Percentiles rank a stretch among this genome's conserved stretches.
phyloP scores from a whole-genome alignment of 1,284 basidiomycete species.

The Leucoagaricus sp. region DNA sequence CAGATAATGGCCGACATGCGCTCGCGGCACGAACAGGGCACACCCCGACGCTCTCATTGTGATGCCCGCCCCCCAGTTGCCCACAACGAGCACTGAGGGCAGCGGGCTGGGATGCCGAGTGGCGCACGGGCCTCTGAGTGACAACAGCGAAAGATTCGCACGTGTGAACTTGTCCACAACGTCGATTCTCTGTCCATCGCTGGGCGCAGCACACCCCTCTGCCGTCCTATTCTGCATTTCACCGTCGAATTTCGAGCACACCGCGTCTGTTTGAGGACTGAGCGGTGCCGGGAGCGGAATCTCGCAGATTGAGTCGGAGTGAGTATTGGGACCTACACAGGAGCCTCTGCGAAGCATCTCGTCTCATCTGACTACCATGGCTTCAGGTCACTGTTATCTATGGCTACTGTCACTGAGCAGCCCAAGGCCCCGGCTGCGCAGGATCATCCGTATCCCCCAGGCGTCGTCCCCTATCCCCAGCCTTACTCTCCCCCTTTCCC shows the following conservation, averaged over 20 bases:
- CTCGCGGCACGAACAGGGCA: background rate
- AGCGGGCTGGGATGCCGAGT: background rate
- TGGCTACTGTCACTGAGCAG: conserved; percentile 14
- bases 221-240: background rate
- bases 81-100: background rate
- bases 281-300: conserved; percentile 40
- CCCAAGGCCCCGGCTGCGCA: conserved; percentile 19
- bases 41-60: background rate
- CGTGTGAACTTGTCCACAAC: conserved; percentile 12
- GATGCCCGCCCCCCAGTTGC: background rate
- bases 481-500: conserved; percentile 44
- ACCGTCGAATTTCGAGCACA: background rate
- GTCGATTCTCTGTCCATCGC: conserved; percentile 1
- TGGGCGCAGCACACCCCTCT: background rate
- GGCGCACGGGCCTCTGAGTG: conserved; percentile 14
- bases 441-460: conserved; percentile 31
- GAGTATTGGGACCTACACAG: conserved; percentile 32
- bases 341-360: conserved; percentile 4
- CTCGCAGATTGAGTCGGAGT: conserved; percentile 43
- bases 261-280: conserved; percentile 30
- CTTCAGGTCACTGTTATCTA: background rate
- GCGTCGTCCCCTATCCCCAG: conserved; percentile 41
- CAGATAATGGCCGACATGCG: background rate
- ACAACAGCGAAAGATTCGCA: background rate
- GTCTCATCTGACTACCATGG: conserved; percentile 17